Evolutionary conservation across 78 protist genomes (phyloP).

Genomic region (Mastigamoeba balamuthi): DNA sequence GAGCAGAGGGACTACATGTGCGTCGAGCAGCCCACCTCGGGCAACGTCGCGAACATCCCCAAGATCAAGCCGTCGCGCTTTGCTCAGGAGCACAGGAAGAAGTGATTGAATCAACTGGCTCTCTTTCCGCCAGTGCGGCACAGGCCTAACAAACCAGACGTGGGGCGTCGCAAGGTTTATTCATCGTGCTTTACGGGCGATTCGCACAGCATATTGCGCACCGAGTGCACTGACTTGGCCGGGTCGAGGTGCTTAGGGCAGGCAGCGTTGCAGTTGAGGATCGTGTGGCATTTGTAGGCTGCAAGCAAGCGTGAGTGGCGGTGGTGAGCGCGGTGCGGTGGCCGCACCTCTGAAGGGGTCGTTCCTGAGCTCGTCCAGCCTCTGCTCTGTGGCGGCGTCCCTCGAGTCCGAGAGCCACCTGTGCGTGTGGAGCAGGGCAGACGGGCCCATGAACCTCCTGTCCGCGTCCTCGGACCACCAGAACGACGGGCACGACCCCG

Average conservation of each 20-base stretch:
- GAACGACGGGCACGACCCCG: slow-evolving; percentile 79
- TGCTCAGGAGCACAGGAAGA: too few relatives aligned
- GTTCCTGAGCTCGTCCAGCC: slow-evolving; percentile 24
- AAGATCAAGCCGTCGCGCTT: too few relatives aligned
- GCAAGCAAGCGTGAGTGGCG: slow-evolving; percentile 3
- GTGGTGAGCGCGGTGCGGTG: background rate
- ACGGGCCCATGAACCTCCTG: slow-evolving; percentile 77
- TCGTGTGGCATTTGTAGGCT: slow-evolving; percentile 85
- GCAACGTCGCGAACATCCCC: too few relatives aligned
- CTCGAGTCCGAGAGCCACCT: slow-evolving; percentile 60
- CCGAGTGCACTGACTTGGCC: too few relatives aligned
- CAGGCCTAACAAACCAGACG: too few relatives aligned
- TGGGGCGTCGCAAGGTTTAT: too few relatives aligned
- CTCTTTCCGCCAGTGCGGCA: too few relatives aligned
- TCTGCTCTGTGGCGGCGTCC: slow-evolving; percentile 17
- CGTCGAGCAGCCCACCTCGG: too few relatives aligned
- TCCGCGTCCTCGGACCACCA: slow-evolving; percentile 83
- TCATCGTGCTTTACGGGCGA: too few relatives aligned
- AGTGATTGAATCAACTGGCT: too few relatives aligned
- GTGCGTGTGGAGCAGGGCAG: slow-evolving; percentile 75
- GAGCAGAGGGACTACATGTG: too few relatives aligned
- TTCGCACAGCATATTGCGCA: too few relatives aligned
- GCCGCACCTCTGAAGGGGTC: slow-evolving; percentile 11
- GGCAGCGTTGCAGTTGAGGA: slow-evolving; percentile 81
- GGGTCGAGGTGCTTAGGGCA: slow-evolving; percentile 22